Percentiles rank a stretch among this genome's conserved stretches.
Evolutionary conservation across 257 asterid genomes (phyloP).

Genomic region (Parsonsia alboflavescens): DNA sequence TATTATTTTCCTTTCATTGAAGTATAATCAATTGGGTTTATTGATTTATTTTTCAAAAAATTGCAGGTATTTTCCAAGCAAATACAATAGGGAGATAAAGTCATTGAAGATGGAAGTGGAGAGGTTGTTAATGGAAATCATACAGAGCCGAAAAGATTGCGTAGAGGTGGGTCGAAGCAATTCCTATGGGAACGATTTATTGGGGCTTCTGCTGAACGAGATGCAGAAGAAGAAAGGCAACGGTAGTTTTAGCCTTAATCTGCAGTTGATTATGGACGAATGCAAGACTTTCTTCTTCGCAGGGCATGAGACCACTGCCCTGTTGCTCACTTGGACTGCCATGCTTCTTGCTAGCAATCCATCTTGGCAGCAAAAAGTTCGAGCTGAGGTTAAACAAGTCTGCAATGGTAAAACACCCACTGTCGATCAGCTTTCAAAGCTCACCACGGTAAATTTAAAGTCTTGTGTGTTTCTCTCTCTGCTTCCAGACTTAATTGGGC

Average conservation of each 20-base stretch:
- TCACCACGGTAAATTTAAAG: slow-evolving; percentile 46
- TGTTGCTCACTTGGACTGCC: slow-evolving; percentile 84
- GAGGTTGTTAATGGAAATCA: slow-evolving; percentile 76
- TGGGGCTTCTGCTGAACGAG: slow-evolving; percentile 68
- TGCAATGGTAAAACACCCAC: slow-evolving; percentile 48
- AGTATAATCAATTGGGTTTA: background rate
- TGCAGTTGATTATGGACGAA: slow-evolving; percentile 89
- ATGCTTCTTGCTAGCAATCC: slow-evolving; percentile 81
- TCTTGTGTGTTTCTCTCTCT: background rate
- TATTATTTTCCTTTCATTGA: slow-evolving; percentile 1
- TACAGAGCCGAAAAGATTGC: slow-evolving; percentile 64
- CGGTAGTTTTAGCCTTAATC: slow-evolving; percentile 47
- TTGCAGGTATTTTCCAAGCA: slow-evolving; percentile 74
- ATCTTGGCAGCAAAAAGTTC: slow-evolving; percentile 66
- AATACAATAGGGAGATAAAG: slow-evolving; percentile 83
- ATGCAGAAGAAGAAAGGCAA: slow-evolving; percentile 58
- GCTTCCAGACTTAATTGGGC: background rate
- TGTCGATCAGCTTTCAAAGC: slow-evolving; percentile 68
- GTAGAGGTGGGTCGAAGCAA: slow-evolving; percentile 73
- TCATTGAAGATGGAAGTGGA: slow-evolving; percentile 73
- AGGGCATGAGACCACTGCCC: slow-evolving; percentile 91
- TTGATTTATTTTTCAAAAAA: no score
- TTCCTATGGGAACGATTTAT: slow-evolving; percentile 67
- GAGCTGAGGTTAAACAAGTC: slow-evolving; percentile 54
- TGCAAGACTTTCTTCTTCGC: slow-evolving; percentile 95